A percentile compares a stretch with the other conserved stretches of the same genome.
These are phyloP conservation scores for Aspergillus flavus DNA, from an alignment of 2,329 filamentous ascomycete species.

Conservation along the genomic window DNA sequence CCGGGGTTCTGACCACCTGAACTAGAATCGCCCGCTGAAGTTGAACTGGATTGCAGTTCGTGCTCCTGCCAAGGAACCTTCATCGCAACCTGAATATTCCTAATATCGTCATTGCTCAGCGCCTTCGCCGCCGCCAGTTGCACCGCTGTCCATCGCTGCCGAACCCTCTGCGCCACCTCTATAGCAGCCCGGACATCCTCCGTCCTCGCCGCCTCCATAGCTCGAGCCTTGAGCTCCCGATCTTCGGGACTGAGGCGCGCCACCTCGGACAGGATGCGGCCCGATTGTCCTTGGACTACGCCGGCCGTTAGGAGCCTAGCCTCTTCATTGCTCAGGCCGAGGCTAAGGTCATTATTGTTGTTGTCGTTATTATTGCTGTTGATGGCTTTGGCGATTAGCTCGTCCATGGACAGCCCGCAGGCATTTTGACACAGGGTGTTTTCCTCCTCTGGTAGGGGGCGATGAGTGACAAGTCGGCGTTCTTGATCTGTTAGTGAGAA, in stretches of 20 bases:
- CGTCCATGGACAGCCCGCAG: conserved; percentile 15
- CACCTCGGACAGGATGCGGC: no score
- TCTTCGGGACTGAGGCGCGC: no score
- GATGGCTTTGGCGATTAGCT: conserved; percentile 18
- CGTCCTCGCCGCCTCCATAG: no score
- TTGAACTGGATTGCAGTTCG: conserved; percentile 3
- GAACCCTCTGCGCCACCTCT: no score
- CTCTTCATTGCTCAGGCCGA: conserved; percentile 5
- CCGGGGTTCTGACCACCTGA: background rate
- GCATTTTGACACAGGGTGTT: conserved; percentile 16
- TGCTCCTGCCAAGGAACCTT: conserved; percentile 20
- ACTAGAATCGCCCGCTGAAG: background rate
- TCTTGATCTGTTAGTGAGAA: conserved; percentile 22
- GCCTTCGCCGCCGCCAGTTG: no score
- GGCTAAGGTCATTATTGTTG: conserved; percentile 2
- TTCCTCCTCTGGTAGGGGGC: conserved; percentile 16
- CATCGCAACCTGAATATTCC: conserved; percentile 14
- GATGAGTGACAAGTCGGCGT: conserved; percentile 17
- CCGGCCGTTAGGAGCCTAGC: no score
- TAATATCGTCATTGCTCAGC: conserved; percentile 9
- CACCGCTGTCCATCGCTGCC: no score
- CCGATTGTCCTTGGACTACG: no score
- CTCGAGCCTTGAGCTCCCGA: no score
- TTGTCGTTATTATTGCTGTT: conserved; percentile 4
- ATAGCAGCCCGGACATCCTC: no score